Percentiles rank a stretch among this genome's conserved stretches.
Evolutionary conservation across 176 grass and related monocot genomes (phyloP).

Genomic region (Phragmites australis): DNA sequence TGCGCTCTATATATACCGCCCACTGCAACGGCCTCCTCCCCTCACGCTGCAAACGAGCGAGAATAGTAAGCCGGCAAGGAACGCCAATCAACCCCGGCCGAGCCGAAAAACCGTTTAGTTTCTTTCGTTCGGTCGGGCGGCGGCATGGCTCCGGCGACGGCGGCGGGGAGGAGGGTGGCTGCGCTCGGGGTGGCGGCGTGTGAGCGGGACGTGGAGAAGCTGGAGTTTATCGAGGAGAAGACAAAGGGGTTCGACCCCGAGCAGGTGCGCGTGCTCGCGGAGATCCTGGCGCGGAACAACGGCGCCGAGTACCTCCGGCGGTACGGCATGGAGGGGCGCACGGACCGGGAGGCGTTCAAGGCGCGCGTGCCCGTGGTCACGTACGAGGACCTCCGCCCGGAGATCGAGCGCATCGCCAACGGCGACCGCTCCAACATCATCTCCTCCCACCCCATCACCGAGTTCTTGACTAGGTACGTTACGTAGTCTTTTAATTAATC

Average conservation of each 20-base stretch:
- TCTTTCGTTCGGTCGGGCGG: neutral
- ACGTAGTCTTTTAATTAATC: neutral
- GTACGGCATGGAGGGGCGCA: constrained; percentile 60
- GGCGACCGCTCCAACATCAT: constrained; percentile 88
- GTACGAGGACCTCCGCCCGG: constrained; percentile 83
- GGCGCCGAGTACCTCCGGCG: constrained; percentile 83
- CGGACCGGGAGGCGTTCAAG: constrained; percentile 71
- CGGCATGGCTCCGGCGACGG: constrained; percentile 45
- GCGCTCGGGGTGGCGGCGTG: constrained; percentile 48
- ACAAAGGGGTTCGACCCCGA: constrained; percentile 57
- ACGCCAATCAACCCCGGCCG: neutral
- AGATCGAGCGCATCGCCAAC: constrained; percentile 93
- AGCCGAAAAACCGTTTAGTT: too few relatives aligned
- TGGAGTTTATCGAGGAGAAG: constrained; percentile 81
- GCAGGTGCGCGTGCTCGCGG: constrained; percentile 66
- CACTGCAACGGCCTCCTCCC: constrained; percentile 17
- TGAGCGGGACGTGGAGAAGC: constrained; percentile 71
- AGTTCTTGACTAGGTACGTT: constrained; percentile 84
- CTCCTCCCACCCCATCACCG: constrained; percentile 78
- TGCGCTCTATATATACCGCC: constrained; percentile 48
- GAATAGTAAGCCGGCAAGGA: constrained; percentile 35
- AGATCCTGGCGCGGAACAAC: constrained; percentile 75
- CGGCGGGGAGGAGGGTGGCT: neutral
- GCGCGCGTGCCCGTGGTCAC: constrained; percentile 65
- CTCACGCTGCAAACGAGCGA: neutral